These are phyloP conservation scores for Leccinum sublutescens DNA, from an alignment of 768 basidiomycete species.

Conservation along the genomic window DNA sequence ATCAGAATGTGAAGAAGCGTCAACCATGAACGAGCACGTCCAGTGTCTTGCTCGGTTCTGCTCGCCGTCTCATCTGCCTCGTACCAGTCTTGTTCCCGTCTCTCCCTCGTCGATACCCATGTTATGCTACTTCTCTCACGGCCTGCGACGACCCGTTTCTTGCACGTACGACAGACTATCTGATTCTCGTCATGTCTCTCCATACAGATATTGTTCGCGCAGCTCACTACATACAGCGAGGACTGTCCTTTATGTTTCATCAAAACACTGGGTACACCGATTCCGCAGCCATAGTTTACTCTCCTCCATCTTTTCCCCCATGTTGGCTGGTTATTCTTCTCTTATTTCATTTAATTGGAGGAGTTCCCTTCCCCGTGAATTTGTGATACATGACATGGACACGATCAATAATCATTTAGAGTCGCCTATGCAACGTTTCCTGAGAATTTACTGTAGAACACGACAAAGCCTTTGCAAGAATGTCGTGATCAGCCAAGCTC, in stretches of 20 bases:
- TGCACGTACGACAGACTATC: conserved; percentile 38
- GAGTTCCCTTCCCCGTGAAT: conserved; percentile 23
- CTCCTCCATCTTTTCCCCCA: conserved; percentile 6
- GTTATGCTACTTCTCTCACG: conserved; percentile 36
- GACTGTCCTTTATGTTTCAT: conserved; percentile 13
- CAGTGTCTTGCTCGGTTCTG: conserved; percentile 16
- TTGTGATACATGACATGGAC: conserved; percentile 15
- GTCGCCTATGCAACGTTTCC: neutral
- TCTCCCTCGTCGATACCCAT: conserved; percentile 32
- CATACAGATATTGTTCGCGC: conserved; percentile 27
- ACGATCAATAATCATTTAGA: conserved; percentile 16
- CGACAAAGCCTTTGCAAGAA: conserved; percentile 6
- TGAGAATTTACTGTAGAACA: neutral
- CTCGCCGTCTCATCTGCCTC: conserved; percentile 24
- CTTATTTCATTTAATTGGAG: conserved; percentile 25
- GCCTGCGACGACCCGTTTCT: conserved; percentile 32
- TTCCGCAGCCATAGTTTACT: conserved; percentile 18
- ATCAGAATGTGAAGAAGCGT: conserved; percentile 94
- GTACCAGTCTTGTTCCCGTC: conserved; percentile 15
- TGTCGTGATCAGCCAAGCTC: conserved; percentile 17
- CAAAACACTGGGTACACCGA: conserved; percentile 13
- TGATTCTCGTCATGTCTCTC: conserved; percentile 30
- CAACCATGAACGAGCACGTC: conserved; percentile 52
- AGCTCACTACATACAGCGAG: conserved; percentile 17
- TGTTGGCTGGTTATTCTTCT: conserved; percentile 19